phyloP scores from a whole-genome alignment of 2,329 filamentous ascomycete genomes.

The Colletotrichum costaricense region DNA sequence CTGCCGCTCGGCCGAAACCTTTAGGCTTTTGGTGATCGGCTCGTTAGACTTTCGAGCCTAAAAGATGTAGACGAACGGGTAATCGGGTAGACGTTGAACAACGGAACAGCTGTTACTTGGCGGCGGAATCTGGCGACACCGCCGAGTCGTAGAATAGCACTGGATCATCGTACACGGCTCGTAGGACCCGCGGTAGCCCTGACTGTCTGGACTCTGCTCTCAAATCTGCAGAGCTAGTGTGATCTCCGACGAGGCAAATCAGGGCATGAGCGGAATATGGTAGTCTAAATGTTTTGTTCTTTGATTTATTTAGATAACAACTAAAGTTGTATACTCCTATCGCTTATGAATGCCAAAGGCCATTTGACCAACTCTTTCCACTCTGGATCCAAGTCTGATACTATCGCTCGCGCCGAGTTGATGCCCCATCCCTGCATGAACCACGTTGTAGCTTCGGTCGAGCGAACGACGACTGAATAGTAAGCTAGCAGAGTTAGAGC shows the following conservation, averaged over 20 bases:
- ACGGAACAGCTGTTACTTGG: background rate
- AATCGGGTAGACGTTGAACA: background rate
- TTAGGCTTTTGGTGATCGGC: background rate
- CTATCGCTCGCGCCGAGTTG: slow-evolving; percentile 22
- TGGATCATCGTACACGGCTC: too few relatives aligned
- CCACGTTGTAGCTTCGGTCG: slow-evolving; percentile 37
- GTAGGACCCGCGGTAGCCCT: background rate
- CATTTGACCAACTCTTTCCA: slow-evolving; percentile 32
- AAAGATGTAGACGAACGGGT: background rate
- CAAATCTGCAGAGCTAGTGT: background rate
- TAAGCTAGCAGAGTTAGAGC: slow-evolving; percentile 38
- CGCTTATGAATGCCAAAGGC: slow-evolving; percentile 28
- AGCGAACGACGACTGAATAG: slow-evolving; percentile 40
- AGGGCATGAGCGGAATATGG: background rate
- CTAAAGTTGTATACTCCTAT: slow-evolving; percentile 27
- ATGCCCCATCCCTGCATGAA: slow-evolving; percentile 36
- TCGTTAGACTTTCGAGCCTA: background rate
- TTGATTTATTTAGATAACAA: background rate
- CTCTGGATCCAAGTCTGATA: slow-evolving; percentile 14
- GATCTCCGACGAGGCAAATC: background rate
- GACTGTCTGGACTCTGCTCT: background rate
- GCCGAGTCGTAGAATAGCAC: too few relatives aligned
- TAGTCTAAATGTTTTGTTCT: background rate
- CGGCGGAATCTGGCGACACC: too few relatives aligned
- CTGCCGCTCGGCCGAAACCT: background rate